These are phyloP conservation scores for Agrocybe praecox DNA, from an alignment of 768 basidiomycete genomes.

Conservation along the genomic window DNA sequence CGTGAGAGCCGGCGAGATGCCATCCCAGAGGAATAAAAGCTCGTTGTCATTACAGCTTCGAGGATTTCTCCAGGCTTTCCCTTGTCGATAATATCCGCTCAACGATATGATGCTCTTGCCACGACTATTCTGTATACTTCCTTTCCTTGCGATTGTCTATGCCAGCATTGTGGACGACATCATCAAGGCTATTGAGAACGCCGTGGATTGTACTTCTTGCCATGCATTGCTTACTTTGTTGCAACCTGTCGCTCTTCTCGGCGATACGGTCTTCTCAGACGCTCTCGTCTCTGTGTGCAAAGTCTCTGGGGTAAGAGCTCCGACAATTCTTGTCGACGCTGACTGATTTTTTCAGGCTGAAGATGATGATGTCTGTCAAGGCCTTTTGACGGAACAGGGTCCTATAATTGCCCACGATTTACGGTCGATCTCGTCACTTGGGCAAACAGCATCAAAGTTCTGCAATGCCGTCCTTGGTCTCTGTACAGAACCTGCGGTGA, in stretches of 20 bases:
- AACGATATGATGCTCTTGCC: constrained; percentile 12
- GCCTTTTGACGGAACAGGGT: constrained; percentile 49
- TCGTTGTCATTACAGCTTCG: too few relatives aligned
- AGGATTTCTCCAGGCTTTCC: neutral
- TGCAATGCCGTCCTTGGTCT: constrained; percentile 58
- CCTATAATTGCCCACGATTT: constrained; percentile 62
- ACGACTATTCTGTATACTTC: constrained; percentile 13
- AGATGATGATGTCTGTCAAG: constrained; percentile 61
- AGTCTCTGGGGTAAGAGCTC: constrained; percentile 32
- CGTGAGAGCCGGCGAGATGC: neutral
- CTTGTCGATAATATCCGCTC: neutral
- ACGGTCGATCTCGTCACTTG: constrained; percentile 46
- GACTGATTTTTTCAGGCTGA: constrained; percentile 36
- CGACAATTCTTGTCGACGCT: neutral
- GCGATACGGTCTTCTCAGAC: constrained; percentile 47
- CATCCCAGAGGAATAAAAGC: neutral
- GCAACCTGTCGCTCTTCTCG: constrained; percentile 46
- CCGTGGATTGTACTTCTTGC: constrained; percentile 52
- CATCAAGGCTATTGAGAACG: constrained; percentile 43
- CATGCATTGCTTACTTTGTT: constrained; percentile 51
- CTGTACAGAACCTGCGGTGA: constrained; percentile 51
- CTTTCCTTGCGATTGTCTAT: constrained; percentile 17
- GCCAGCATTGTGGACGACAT: constrained; percentile 42
- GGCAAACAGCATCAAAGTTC: constrained; percentile 53
- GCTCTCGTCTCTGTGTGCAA: constrained; percentile 49